Percentiles rank a stretch among this genome's conserved stretches.
These are phyloP conservation scores for Fagopyrum esculentum DNA, from an alignment of 148 eudicot genomes.

Conservation along the genomic window DNA sequence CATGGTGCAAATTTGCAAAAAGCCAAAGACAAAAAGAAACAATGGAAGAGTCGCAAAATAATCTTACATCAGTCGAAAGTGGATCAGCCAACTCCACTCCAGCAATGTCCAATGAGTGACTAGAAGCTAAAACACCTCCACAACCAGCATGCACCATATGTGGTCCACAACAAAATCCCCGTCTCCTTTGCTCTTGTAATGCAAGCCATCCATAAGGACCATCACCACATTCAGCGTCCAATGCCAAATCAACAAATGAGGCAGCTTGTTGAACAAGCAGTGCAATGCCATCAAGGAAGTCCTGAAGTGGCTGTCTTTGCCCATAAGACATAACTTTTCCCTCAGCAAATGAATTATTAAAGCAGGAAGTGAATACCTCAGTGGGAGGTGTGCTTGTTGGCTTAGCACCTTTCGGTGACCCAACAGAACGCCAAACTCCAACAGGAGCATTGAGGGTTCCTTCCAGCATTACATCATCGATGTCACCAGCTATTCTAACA, in stretches of 20 bases:
- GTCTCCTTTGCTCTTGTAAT: conserved; percentile 82
- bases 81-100: conserved; percentile 90
- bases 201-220: conserved; percentile 98
- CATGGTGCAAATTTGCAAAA: neutral
- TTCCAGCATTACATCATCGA: conserved; percentile 62
- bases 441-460: conserved; percentile 70
- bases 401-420: conserved; percentile 62
- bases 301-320: conserved; percentile 73
- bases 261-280: conserved; percentile 94
- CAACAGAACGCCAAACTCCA: conserved; percentile 98
- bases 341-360: conserved; percentile 54
- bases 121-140: conserved; percentile 91
- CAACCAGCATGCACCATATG: conserved; percentile 93
- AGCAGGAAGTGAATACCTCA: conserved; percentile 41
- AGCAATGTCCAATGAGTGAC: conserved; percentile 88
- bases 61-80: conserved; percentile 76
- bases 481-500: conserved; percentile 86
- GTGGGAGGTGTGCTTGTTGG: conserved; percentile 32
- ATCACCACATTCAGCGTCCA: conserved; percentile 87
- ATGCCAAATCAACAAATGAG: conserved; percentile 89
- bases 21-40: neutral
- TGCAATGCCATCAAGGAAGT: conserved; percentile 75
- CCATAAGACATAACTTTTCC: conserved; percentile 59
- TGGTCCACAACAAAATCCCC: conserved; percentile 94
- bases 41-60: conserved; percentile 1